Conservation (phyloP, 2,329 filamentous ascomycete species). For the Fusarium luffae region DNA sequence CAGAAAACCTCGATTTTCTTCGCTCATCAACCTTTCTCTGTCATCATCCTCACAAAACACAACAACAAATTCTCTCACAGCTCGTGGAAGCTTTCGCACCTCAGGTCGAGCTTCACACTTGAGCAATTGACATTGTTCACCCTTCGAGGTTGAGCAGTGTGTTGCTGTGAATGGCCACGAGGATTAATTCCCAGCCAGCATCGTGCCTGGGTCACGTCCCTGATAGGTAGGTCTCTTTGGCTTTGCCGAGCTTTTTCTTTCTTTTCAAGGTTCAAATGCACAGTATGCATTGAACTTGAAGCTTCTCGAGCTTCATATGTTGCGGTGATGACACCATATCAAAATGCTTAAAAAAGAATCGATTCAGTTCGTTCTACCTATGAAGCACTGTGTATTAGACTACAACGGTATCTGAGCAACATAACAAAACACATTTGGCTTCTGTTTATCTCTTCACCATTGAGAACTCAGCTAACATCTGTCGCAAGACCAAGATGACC, state of each 20-base stretch:
- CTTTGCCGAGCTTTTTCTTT: background rate
- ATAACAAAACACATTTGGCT: conserved; percentile 39
- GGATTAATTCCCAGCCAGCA: conserved; percentile 39
- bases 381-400: conserved; percentile 78
- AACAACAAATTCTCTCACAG: conserved; percentile 21
- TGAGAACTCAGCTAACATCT: conserved; percentile 26
- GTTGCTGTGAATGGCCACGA: conserved; percentile 45
- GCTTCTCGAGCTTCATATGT: conserved; percentile 38
- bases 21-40: conserved; percentile 18
- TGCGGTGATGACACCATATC: conserved; percentile 70
- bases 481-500: conserved; percentile 60
- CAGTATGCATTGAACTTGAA: background rate
- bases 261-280: background rate
- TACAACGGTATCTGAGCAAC: conserved; percentile 95
- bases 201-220: conserved; percentile 47
- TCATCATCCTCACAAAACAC: conserved; percentile 32
- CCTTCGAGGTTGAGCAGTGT: conserved; percentile 31
- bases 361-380: conserved; percentile 66
- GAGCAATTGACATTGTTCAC: conserved; percentile 35
- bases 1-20: conserved; percentile 42
- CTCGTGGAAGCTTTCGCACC: conserved; percentile 20
- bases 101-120: conserved; percentile 31
- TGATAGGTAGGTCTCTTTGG: conserved; percentile 45
- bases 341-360: conserved; percentile 71
- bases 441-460: background rate